Evolutionary conservation across 129 eudicot species (phyloP).

Genomic region (Solidago caesia): DNA sequence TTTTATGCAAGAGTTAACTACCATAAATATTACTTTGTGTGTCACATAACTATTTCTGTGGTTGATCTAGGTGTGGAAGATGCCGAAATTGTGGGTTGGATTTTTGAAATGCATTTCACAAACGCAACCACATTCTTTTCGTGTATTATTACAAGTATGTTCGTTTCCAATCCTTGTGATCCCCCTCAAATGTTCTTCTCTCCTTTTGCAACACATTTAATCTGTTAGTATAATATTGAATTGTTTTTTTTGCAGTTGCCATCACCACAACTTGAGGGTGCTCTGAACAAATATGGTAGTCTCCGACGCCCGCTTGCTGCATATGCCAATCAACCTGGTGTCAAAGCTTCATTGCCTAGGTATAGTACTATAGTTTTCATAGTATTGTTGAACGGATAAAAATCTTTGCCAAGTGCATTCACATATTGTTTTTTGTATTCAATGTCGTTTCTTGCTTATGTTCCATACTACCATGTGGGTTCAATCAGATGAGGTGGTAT

Average conservation of each 20-base stretch:
- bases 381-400: neutral
- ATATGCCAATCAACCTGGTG: conserved; percentile 66
- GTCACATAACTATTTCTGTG: conserved; percentile 21
- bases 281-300: conserved; percentile 66
- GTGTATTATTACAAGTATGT: conserved; percentile 73
- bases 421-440: neutral
- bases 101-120: conserved; percentile 90
- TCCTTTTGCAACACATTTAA: neutral
- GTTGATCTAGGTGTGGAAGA: conserved; percentile 71
- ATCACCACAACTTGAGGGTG: conserved; percentile 82
- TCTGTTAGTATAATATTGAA: conserved; percentile 5
- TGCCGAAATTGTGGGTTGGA: conserved; percentile 95
- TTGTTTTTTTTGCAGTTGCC: conserved; percentile 71
- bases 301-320: conserved; percentile 76
- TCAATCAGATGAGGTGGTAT: neutral
- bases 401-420: neutral
- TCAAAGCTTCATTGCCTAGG: conserved; percentile 71
- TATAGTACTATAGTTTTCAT: conserved; percentile 13
- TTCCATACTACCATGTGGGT: neutral
- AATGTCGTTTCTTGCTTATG: neutral
- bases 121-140: conserved; percentile 92
- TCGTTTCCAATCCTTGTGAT: conserved; percentile 2
- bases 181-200: neutral
- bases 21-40: neutral
- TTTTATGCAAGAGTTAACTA: neutral